Percentiles rank a stretch among this genome's conserved stretches.
These are phyloP conservation scores for Flaveria robusta DNA, from an alignment of 129 eudicot species.

Conservation along the genomic window DNA sequence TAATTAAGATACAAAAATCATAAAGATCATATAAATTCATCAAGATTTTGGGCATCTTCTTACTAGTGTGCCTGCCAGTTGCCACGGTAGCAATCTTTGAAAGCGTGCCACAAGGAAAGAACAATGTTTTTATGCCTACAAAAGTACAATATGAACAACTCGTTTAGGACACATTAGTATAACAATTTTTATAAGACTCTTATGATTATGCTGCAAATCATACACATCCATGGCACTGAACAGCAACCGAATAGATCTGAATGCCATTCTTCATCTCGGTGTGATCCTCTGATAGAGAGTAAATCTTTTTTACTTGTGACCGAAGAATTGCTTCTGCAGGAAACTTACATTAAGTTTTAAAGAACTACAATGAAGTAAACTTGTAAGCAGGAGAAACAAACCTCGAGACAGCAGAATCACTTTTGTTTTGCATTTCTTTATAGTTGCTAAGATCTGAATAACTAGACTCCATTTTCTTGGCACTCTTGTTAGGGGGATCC, in stretches of 20 bases:
- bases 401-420: slow-evolving; percentile 57
- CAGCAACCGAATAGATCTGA: slow-evolving; percentile 94
- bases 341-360: neutral
- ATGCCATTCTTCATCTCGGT: slow-evolving; percentile 71
- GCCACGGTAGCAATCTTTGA: slow-evolving; percentile 23
- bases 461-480: slow-evolving; percentile 31
- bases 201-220: slow-evolving; percentile 30
- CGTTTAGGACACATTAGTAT: neutral
- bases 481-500: slow-evolving; percentile 12
- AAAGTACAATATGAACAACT: slow-evolving; percentile 4
- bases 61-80: slow-evolving; percentile 22
- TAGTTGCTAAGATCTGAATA: slow-evolving; percentile 35
- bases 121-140: slow-evolving; percentile 59
- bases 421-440: slow-evolving; percentile 38
- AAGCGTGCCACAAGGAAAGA: slow-evolving; percentile 27
- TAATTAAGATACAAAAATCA: neutral
- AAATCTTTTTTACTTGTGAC: slow-evolving; percentile 62
- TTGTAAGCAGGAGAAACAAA: slow-evolving; percentile 28
- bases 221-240: slow-evolving; percentile 90
- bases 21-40: neutral
- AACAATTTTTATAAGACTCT: neutral
- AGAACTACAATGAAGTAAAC: neutral
- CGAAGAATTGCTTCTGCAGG: slow-evolving; percentile 66
- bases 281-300: slow-evolving; percentile 53
- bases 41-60: slow-evolving; percentile 21